phyloP scores from a whole-genome alignment of 176 grass and related monocot species.

The Alloteropsis semialata region DNA sequence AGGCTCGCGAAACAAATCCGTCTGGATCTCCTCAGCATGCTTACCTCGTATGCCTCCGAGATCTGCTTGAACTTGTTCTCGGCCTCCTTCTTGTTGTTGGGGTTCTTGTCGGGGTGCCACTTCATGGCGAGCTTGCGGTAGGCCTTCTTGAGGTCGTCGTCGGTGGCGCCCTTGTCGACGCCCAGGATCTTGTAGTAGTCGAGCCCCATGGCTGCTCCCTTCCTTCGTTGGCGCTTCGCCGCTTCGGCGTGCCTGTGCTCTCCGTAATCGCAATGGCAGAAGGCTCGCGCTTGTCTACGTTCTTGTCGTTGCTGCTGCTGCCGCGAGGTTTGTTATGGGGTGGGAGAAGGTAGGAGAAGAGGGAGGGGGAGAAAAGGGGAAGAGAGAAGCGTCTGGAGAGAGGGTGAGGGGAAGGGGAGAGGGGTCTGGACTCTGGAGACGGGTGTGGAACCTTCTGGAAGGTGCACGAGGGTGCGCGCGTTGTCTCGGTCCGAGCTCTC shows the following conservation, averaged over 20 bases:
- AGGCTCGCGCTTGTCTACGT: background rate
- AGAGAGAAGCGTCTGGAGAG: conserved; percentile 64
- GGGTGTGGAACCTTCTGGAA: conserved; percentile 84
- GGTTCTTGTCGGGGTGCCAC: conserved; percentile 98
- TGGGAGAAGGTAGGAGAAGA: background rate
- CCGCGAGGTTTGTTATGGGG: background rate
- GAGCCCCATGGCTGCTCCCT: conserved; percentile 51
- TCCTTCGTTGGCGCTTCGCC: background rate
- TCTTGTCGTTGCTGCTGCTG: background rate
- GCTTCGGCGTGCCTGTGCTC: background rate
- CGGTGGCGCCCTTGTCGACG: conserved; percentile 71
- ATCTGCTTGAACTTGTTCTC: conserved; percentile 99
- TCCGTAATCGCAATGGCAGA: background rate
- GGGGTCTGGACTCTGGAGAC: conserved; percentile 6
- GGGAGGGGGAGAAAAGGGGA: conserved; percentile 35
- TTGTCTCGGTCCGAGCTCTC: background rate
- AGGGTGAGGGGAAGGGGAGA: background rate
- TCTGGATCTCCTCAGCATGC: background rate
- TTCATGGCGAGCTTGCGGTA: conserved; percentile 99
- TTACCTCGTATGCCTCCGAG: conserved; percentile 96
- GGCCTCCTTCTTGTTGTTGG: conserved; percentile 89
- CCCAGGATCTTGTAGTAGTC: conserved; percentile 94
- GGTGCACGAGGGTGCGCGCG: conserved; percentile 9
- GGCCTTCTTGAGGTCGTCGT: conserved; percentile 97
- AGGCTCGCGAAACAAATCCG: background rate